Evolutionary conservation across 2,329 filamentous ascomycete genomes (phyloP).

Genomic region (Xylaria sp.): DNA sequence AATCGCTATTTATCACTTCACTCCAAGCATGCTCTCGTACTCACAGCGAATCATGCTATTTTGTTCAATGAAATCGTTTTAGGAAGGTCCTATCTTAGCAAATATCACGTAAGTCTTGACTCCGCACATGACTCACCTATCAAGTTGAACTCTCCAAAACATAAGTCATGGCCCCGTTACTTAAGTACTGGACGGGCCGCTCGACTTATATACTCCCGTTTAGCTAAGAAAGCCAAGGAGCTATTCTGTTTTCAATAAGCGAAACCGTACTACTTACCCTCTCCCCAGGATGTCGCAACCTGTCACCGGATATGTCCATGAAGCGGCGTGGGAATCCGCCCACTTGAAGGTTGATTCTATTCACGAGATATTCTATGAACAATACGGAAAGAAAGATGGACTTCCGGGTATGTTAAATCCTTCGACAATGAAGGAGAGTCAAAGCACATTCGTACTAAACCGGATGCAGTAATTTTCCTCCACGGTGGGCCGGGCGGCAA

Average conservation of each 20-base stretch:
- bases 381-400: constrained; percentile 35
- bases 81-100: background rate
- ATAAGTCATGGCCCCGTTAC: background rate
- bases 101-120: background rate
- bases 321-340: constrained; percentile 29
- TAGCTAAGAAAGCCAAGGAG: background rate
- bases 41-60: background rate
- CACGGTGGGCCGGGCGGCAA: constrained; percentile 55
- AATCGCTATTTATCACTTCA: background rate
- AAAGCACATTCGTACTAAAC: constrained; percentile 6
- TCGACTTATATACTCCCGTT: background rate
- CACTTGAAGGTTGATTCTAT: constrained; percentile 31
- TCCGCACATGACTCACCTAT: constrained; percentile 13
- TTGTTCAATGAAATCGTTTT: background rate
- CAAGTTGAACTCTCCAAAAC: background rate
- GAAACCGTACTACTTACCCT: background rate
- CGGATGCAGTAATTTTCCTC: constrained; percentile 42
- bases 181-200: background rate
- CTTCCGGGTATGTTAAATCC: constrained; percentile 23
- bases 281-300: constrained; percentile 18
- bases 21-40: background rate
- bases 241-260: background rate
- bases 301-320: constrained; percentile 27
- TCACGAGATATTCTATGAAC: constrained; percentile 35
- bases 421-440: background rate